phyloP scores from a whole-genome alignment of 495 filamentous ascomycete genomes.

The Xylaria castorea region DNA sequence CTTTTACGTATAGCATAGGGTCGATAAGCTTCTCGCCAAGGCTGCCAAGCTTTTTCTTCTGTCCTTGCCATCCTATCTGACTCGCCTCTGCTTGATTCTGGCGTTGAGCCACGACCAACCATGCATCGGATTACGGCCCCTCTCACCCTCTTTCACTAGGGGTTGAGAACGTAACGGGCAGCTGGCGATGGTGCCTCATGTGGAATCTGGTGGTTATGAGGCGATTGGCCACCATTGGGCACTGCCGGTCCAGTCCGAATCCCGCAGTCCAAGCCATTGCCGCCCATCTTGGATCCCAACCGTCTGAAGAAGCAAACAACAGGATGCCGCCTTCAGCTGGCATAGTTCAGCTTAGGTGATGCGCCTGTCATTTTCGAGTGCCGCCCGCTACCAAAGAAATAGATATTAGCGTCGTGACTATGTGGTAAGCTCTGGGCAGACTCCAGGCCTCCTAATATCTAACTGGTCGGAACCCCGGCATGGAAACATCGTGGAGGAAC shows the following conservation, averaged over 20 bases:
- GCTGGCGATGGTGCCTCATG: conserved; percentile 3
- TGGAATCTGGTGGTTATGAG: neutral
- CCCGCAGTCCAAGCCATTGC: conserved; percentile 6
- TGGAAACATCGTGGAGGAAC: conserved; percentile 5
- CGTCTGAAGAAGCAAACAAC: conserved; percentile 12
- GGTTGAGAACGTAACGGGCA: conserved; percentile 7
- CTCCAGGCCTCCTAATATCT: neutral
- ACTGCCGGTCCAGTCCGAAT: conserved; percentile 14
- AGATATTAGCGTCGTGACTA: neutral
- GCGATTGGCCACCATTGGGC: conserved; percentile 4
- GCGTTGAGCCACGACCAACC: conserved; percentile 5
- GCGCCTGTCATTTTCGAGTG: neutral
- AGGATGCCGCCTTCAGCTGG: neutral
- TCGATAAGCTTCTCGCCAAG: conserved; percentile 25
- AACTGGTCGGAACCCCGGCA: neutral
- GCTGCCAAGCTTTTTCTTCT: conserved; percentile 1
- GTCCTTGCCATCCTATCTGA: conserved; percentile 22
- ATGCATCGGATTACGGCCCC: neutral
- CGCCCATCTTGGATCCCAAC: conserved; percentile 13
- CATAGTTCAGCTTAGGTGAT: neutral
- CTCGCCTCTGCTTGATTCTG: neutral
- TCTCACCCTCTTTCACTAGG: neutral
- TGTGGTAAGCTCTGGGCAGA: neutral
- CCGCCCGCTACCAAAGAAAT: neutral
- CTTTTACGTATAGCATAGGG: neutral